phyloP scores from a whole-genome alignment of 495 filamentous ascomycete species.

The Podospora fimiseda region DNA sequence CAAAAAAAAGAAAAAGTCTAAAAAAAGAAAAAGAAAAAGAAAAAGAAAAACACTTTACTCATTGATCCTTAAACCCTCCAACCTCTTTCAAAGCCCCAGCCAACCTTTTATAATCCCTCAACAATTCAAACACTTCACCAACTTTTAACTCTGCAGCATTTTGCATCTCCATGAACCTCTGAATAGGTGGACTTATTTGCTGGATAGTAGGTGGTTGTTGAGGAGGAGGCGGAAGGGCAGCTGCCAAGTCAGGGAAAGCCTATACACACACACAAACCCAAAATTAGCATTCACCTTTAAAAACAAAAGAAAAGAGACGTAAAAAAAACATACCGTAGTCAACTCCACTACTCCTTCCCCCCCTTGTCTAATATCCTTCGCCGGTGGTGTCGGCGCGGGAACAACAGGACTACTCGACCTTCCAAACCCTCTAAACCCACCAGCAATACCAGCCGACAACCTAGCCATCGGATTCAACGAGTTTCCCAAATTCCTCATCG shows the following conservation, averaged over 20 bases:
- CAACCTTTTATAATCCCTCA: constrained; percentile 83
- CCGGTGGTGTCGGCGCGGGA: constrained; percentile 18
- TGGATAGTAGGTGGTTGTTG: constrained; percentile 43
- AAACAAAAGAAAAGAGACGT: background rate
- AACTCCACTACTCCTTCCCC: constrained; percentile 42
- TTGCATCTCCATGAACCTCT: constrained; percentile 73
- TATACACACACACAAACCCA: constrained; percentile 13
- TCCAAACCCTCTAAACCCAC: constrained; percentile 70
- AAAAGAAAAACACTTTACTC: no score
- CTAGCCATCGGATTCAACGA: constrained; percentile 80
- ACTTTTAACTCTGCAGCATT: constrained; percentile 72
- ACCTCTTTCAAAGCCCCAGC: constrained; percentile 59
- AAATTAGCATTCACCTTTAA: background rate
- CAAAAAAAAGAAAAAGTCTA: no score
- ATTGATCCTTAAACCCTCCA: constrained; percentile 47
- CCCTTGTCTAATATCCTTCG: constrained; percentile 24
- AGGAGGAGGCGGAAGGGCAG: constrained; percentile 31
- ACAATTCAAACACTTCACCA: constrained; percentile 71
- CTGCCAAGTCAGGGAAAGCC: constrained; percentile 56
- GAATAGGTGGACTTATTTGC: constrained; percentile 64
- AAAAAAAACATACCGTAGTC: constrained; percentile 37
- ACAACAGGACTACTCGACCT: constrained; percentile 32
- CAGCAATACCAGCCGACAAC: constrained; percentile 57
- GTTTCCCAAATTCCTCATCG: constrained; percentile 75
- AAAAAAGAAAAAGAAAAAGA: no score